A percentile compares a stretch with the other conserved stretches of the same genome.
Conservation (phyloP, 371 early-diverging fungal genomes). For the Syncephalastrum sp. region DNA sequence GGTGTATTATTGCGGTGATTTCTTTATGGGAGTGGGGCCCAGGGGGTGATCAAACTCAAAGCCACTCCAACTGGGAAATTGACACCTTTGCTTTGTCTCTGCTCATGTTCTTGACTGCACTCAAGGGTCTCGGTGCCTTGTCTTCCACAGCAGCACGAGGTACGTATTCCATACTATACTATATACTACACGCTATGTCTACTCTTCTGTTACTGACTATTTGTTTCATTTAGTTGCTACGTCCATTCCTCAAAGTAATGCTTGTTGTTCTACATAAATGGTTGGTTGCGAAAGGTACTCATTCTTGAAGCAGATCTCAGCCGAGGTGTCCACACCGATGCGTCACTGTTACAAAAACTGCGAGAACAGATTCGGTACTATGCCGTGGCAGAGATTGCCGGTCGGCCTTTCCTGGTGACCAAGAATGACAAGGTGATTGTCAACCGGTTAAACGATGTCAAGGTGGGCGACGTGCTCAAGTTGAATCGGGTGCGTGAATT, state of each 20-base stretch:
- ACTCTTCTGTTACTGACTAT: not conserved
- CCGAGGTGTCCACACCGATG: constrained; percentile 21
- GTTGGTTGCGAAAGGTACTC: not conserved
- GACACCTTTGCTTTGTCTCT: too few relatives aligned
- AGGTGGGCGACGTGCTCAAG: constrained; percentile 85
- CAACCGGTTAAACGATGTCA: constrained; percentile 74
- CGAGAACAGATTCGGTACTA: constrained; percentile 66
- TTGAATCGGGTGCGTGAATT: constrained; percentile 89
- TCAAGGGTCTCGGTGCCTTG: constrained; percentile 21
- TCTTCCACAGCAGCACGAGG: constrained; percentile 17
- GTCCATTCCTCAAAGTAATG: not conserved
- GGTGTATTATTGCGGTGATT: too few relatives aligned
- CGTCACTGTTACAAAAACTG: constrained; percentile 35
- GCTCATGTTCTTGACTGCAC: constrained; percentile 19
- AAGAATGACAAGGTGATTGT: constrained; percentile 87
- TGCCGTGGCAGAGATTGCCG: constrained; percentile 89
- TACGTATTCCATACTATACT: not conserved
- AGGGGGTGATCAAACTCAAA: too few relatives aligned
- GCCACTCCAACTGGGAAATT: too few relatives aligned
- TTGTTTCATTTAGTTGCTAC: not conserved
- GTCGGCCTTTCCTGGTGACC: constrained; percentile 85
- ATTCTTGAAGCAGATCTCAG: constrained; percentile 6
- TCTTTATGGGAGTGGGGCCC: too few relatives aligned
- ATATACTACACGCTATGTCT: not conserved
- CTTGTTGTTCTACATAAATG: not conserved